phyloP scores from a whole-genome alignment of 768 basidiomycete genomes.

The Suillus subluteus region DNA sequence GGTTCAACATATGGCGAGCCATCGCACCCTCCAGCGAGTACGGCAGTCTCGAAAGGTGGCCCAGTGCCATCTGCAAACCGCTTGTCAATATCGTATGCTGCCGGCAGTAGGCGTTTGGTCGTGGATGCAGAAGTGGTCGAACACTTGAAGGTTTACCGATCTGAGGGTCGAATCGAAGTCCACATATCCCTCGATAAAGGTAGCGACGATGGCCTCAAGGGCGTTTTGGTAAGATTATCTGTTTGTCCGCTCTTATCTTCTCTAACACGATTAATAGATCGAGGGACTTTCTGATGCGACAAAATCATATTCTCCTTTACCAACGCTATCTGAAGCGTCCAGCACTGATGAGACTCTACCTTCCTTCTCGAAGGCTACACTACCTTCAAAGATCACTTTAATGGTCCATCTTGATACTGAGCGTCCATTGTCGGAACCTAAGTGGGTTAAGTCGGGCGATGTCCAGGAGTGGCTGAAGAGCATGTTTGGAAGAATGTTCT shows the following conservation, averaged over 20 bases:
- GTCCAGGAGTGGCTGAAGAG: constrained; percentile 92
- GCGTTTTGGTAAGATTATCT: constrained; percentile 64
- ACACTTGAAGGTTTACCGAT: constrained; percentile 76
- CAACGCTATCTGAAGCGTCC: constrained; percentile 43
- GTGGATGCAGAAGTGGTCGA: constrained; percentile 89
- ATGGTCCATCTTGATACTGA: constrained; percentile 82
- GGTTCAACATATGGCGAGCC: constrained; percentile 50
- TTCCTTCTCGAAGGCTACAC: constrained; percentile 59
- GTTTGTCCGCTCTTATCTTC: constrained; percentile 13
- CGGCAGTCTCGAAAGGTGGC: constrained; percentile 35
- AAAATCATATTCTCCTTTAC: constrained; percentile 69
- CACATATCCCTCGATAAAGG: constrained; percentile 61
- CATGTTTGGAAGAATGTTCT: constrained; percentile 88
- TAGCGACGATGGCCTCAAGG: constrained; percentile 61
- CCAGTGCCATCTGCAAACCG: constrained; percentile 76
- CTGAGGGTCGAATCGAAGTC: constrained; percentile 87
- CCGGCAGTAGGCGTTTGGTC: constrained; percentile 83
- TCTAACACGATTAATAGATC: constrained; percentile 48
- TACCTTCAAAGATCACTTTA: constrained; percentile 64
- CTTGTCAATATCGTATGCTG: constrained; percentile 94
- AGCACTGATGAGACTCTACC: constrained; percentile 70
- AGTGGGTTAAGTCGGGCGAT: constrained; percentile 96
- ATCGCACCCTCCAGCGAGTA: constrained; percentile 35
- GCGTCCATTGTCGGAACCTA: constrained; percentile 90
- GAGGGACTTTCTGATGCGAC: constrained; percentile 74